phyloP scores from a whole-genome alignment of 2,329 filamentous ascomycete species.

The Cadophora sp. region DNA sequence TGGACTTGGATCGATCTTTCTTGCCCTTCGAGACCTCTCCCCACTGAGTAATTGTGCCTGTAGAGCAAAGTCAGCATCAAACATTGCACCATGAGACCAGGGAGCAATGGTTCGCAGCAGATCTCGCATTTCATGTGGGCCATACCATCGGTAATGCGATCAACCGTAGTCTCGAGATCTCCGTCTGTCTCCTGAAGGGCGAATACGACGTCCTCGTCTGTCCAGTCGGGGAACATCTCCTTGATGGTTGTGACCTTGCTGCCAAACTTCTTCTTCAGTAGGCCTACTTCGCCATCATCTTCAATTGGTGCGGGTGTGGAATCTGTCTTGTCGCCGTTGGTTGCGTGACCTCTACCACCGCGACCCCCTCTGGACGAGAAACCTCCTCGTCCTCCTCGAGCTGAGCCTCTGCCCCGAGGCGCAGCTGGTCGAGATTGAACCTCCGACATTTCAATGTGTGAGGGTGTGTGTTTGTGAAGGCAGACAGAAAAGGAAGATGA shows the following conservation, averaged over 20 bases:
- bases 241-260: conserved; percentile 81
- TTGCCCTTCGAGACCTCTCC: conserved; percentile 82
- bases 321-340: conserved; percentile 76
- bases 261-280: conserved; percentile 90
- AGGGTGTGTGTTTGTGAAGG: conserved; percentile 36
- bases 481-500: conserved; percentile 31
- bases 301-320: conserved; percentile 66
- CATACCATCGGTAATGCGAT: conserved; percentile 81
- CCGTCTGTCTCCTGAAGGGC: conserved; percentile 88
- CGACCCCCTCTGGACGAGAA: conserved; percentile 74
- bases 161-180: conserved; percentile 76
- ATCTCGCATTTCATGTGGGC: conserved; percentile 13
- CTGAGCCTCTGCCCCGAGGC: conserved; percentile 87
- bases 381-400: conserved; percentile 83
- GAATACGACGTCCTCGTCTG: conserved; percentile 91
- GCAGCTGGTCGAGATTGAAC: conserved; percentile 83
- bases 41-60: conserved; percentile 83
- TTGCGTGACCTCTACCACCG: conserved; percentile 68
- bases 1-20: conserved; percentile 76
- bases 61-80: conserved; percentile 19
- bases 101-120: background rate
- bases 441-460: conserved; percentile 78
- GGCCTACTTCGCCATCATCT: conserved; percentile 88
- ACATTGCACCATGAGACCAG: conserved; percentile 8
- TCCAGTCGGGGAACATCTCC: conserved; percentile 96